Percentiles rank a stretch among this genome's conserved stretches.
These are phyloP conservation scores for Amaranthus palmeri DNA, from an alignment of 148 eudicot species.

Conservation along the genomic window DNA sequence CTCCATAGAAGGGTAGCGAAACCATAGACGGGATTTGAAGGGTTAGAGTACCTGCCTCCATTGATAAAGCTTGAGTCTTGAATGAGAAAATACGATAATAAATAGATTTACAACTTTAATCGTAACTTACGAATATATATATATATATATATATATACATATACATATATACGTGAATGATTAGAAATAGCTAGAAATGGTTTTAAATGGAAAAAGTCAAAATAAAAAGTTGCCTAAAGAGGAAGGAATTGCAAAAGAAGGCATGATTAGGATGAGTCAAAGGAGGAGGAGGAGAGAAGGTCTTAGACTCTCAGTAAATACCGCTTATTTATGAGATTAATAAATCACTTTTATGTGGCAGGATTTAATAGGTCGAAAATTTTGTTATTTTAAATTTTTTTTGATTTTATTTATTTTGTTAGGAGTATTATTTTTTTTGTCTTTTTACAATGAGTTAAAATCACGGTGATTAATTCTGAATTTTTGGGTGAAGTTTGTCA, in stretches of 20 bases:
- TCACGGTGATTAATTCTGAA: too few species aligned
- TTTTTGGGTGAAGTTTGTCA: background rate
- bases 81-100: constrained; percentile 17
- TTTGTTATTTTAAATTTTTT: too few species aligned
- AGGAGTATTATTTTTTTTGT: too few species aligned
- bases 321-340: too few species aligned
- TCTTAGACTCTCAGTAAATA: background rate
- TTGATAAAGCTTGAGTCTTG: background rate
- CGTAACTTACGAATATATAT: constrained; percentile 2
- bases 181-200: background rate
- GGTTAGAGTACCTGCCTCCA: constrained; percentile 8
- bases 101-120: constrained; percentile 3
- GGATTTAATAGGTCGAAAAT: too few species aligned
- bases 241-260: background rate
- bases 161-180: background rate
- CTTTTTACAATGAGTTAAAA: too few species aligned
- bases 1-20: constrained; percentile 12
- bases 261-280: constrained; percentile 8
- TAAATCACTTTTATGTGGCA: too few species aligned
- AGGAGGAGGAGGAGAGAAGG: background rate
- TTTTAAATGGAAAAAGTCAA: too few species aligned
- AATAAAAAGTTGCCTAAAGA: background rate
- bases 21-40: constrained; percentile 7
- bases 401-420: too few species aligned
- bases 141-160: background rate